These are phyloP conservation scores for Babesia divergens DNA, from an alignment of 169 alveolate species.

Conservation along the genomic window DNA sequence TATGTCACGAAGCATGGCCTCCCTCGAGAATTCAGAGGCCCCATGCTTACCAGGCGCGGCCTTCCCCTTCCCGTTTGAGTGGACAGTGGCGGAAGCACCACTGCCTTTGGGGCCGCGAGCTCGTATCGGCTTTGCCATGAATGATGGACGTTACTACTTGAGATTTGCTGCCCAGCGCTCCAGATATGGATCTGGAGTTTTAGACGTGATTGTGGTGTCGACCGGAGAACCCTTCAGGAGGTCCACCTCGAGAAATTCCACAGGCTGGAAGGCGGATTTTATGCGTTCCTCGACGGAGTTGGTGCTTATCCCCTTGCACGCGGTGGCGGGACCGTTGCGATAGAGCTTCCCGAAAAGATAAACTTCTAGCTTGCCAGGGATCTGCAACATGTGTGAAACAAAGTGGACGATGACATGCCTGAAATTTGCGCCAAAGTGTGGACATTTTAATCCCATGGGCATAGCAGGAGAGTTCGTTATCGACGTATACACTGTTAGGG, in stretches of 20 bases:
- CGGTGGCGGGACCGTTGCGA: constrained; percentile 45
- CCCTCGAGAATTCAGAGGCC: constrained; percentile 3
- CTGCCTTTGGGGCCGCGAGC: no score
- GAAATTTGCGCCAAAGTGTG: constrained; percentile 64
- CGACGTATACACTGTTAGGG: not conserved
- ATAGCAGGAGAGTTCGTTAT: not conserved
- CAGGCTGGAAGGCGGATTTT: constrained; percentile 43
- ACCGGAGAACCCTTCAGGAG: constrained; percentile 59
- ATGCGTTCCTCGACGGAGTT: constrained; percentile 27
- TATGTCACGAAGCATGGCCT: constrained; percentile 19
- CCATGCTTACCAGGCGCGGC: not conserved
- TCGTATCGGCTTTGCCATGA: not conserved
- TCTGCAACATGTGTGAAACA: not conserved
- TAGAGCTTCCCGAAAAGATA: constrained; percentile 60
- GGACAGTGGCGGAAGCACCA: no score
- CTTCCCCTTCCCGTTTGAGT: no score
- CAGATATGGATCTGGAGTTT: constrained; percentile 61
- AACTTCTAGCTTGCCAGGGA: constrained; percentile 59
- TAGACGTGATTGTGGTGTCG: constrained; percentile 47
- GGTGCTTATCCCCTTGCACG: not conserved
- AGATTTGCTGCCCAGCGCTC: constrained; percentile 33
- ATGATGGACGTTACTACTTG: not conserved
- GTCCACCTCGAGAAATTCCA: constrained; percentile 60
- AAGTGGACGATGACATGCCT: not conserved
- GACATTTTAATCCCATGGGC: constrained; percentile 44